Evolutionary conservation across 2,329 filamentous ascomycete genomes (phyloP).

Genomic region (Cordyceps pruinosa): DNA sequence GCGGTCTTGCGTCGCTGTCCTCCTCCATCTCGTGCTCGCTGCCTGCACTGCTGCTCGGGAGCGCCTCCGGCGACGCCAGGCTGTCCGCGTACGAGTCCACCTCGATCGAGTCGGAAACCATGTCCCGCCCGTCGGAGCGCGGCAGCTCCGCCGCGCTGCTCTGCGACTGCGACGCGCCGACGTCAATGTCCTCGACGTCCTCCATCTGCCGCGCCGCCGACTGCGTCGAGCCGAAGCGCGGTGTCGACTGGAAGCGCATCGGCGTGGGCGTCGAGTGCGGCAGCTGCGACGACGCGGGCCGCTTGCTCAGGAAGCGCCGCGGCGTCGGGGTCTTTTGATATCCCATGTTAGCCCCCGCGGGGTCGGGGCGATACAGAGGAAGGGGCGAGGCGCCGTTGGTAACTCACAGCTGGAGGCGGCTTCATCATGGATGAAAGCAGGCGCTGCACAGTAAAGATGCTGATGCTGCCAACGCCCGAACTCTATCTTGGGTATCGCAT

Average conservation of each 20-base stretch:
- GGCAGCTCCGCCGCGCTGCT: slow-evolving; percentile 4
- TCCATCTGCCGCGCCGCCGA: slow-evolving; percentile 12
- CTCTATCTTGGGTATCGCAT: not conserved
- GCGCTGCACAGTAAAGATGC: not conserved
- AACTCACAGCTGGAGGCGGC: slow-evolving; percentile 4
- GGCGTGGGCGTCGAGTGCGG: slow-evolving; percentile 26
- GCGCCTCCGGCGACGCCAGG: not conserved
- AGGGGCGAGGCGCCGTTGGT: not conserved
- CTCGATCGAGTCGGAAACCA: slow-evolving; percentile 22
- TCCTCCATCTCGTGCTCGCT: not conserved
- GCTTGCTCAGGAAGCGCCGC: slow-evolving; percentile 32
- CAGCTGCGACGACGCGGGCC: slow-evolving; percentile 24
- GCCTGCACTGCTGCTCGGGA: not conserved
- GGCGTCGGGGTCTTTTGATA: slow-evolving; percentile 31
- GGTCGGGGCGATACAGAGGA: not conserved
- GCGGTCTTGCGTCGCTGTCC: too few relatives aligned
- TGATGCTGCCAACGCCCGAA: not conserved
- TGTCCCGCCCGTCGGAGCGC: slow-evolving; percentile 12
- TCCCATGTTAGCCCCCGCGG: not conserved
- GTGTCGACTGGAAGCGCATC: slow-evolving; percentile 32
- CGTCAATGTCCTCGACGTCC: slow-evolving; percentile 27
- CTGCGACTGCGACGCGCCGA: slow-evolving; percentile 10
- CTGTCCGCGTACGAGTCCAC: slow-evolving; percentile 18
- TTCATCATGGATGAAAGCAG: not conserved
- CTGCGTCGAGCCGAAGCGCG: slow-evolving; percentile 30